phyloP scores from a whole-genome alignment of 2,329 filamentous ascomycete species.

The Hysterium pulicare region DNA sequence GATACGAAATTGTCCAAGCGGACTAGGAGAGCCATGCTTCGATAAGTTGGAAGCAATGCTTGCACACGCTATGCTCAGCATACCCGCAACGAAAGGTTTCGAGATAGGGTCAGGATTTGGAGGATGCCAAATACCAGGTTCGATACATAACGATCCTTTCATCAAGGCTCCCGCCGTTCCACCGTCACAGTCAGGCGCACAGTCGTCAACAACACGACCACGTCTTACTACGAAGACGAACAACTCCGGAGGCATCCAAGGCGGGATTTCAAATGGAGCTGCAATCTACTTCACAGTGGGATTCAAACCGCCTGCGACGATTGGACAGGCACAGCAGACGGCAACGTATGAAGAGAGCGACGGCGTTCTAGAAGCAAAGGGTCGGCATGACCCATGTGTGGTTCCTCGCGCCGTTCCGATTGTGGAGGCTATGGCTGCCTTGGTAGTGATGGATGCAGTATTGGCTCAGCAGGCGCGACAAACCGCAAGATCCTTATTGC shows the following conservation, averaged over 20 bases:
- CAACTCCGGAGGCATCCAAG: conserved; percentile 92
- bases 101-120: conserved; percentile 92
- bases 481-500: conserved; percentile 32
- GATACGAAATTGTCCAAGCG: conserved; percentile 78
- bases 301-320: conserved; percentile 94
- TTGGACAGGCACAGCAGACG: conserved; percentile 82
- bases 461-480: conserved; percentile 71
- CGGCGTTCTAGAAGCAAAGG: conserved; percentile 83
- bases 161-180: conserved; percentile 54
- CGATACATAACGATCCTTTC: conserved; percentile 89
- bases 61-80: conserved; percentile 90
- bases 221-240: conserved; percentile 84
- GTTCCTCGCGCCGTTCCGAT: conserved; percentile 84
- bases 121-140: conserved; percentile 81
- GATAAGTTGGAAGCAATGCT: conserved; percentile 92
- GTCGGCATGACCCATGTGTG: conserved; percentile 89
- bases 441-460: conserved; percentile 83
- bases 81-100: conserved; percentile 93
- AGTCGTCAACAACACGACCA: conserved; percentile 43
- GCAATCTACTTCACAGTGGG: conserved; percentile 91
- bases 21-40: conserved; percentile 90
- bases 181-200: conserved; percentile 45
- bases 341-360: conserved; percentile 72
- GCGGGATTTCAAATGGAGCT: conserved; percentile 90
- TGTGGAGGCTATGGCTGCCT: conserved; percentile 85